These are phyloP conservation scores for Castanopsis chinensis DNA, from an alignment of 306 rosid species.

Conservation along the genomic window DNA sequence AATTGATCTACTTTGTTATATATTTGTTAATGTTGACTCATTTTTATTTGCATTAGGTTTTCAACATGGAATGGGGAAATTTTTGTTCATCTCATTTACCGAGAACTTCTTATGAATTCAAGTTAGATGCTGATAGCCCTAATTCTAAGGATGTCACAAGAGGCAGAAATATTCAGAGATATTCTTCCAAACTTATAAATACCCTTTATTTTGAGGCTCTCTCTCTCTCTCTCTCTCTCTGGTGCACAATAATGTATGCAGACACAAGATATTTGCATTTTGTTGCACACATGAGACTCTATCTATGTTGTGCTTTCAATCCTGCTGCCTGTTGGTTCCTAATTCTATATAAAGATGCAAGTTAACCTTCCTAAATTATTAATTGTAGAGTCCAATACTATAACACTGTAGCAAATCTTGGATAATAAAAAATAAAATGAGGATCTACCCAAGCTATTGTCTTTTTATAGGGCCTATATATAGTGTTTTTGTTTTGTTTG, in stretches of 20 bases:
- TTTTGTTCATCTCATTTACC: conserved; percentile 94
- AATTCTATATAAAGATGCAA: background rate
- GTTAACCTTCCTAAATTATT: background rate
- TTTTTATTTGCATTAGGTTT: conserved; percentile 41
- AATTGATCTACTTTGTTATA: background rate
- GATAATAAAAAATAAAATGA: background rate
- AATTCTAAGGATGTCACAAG: conserved; percentile 67
- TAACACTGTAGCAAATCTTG: background rate
- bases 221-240: conserved; percentile 1
- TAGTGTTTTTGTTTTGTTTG: background rate
- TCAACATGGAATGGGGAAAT: conserved; percentile 97
- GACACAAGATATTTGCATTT: background rate
- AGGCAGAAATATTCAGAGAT: conserved; percentile 65
- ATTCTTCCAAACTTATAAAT: conserved; percentile 51
- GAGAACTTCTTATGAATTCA: conserved; percentile 73
- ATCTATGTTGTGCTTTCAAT: background rate
- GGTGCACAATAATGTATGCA: background rate
- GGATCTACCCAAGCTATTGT: background rate
- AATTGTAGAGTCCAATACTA: background rate
- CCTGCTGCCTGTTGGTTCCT: background rate
- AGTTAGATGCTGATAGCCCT: conserved; percentile 87
- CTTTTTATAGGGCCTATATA: background rate
- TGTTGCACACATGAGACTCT: background rate
- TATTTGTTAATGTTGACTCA: background rate
- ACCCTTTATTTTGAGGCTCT: conserved; percentile 69